A percentile compares a stretch with the other conserved stretches of the same genome.
These are phyloP conservation scores for Myrica gale DNA, from an alignment of 306 rosid genomes.

Conservation along the genomic window DNA sequence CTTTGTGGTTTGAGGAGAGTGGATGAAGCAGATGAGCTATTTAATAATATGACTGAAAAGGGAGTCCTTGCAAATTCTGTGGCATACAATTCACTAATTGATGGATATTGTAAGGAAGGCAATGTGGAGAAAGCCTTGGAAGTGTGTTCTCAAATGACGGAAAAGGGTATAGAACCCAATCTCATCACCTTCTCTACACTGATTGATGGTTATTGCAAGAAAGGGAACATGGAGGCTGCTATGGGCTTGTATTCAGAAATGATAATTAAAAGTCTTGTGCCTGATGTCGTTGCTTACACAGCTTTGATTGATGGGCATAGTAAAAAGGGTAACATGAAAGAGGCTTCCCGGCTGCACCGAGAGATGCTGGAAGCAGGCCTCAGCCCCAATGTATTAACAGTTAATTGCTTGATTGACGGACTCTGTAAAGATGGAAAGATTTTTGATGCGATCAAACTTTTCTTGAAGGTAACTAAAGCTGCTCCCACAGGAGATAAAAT, in stretches of 20 bases:
- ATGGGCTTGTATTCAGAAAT: slow-evolving; percentile 60
- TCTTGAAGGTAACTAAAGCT: slow-evolving; percentile 43
- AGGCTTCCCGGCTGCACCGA: slow-evolving; percentile 47
- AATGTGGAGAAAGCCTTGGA: slow-evolving; percentile 64
- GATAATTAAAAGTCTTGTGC: slow-evolving; percentile 54
- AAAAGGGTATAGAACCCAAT: slow-evolving; percentile 50
- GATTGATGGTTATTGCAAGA: slow-evolving; percentile 71
- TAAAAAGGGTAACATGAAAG: slow-evolving; percentile 52
- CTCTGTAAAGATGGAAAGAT: slow-evolving; percentile 60
- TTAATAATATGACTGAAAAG: slow-evolving; percentile 40
- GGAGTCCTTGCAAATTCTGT: slow-evolving; percentile 49
- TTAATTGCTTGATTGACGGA: slow-evolving; percentile 63
- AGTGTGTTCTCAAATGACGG: slow-evolving; percentile 59
- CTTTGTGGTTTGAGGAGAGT: slow-evolving; percentile 38
- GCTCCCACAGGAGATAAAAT: slow-evolving; percentile 13
- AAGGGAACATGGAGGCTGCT: slow-evolving; percentile 46
- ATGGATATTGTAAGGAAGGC: slow-evolving; percentile 56
- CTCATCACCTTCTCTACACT: slow-evolving; percentile 56
- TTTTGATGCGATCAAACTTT: slow-evolving; percentile 50
- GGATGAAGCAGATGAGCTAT: slow-evolving; percentile 47
- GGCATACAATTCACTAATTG: slow-evolving; percentile 56
- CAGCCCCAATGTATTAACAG: slow-evolving; percentile 49
- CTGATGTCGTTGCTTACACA: slow-evolving; percentile 65
- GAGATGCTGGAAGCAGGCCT: slow-evolving; percentile 60
- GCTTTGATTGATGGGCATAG: slow-evolving; percentile 67